Conservation (phyloP, 805 yeast genomes). For the Komagataella pastoris region DNA sequence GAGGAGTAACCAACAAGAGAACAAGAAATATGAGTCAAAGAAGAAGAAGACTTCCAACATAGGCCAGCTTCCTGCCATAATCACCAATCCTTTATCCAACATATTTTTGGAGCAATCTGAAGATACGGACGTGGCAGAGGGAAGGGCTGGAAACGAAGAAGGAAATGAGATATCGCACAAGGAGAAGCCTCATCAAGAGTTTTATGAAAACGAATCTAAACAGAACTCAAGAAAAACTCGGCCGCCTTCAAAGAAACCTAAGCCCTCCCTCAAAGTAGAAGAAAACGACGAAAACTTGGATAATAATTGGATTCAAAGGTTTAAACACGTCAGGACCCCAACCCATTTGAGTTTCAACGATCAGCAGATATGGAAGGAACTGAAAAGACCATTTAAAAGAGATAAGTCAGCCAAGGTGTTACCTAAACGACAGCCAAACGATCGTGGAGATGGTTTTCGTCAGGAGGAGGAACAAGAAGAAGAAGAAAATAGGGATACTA, state of each 20-base stretch:
- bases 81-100: not conserved
- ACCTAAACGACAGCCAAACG: not conserved
- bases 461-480: not conserved
- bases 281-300: not conserved
- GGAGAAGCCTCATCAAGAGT: not conserved
- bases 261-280: not conserved
- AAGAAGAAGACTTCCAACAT: not conserved
- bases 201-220: not conserved
- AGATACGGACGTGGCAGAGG: not conserved
- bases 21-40: not conserved
- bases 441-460: not conserved
- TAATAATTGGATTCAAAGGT: not conserved
- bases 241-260: not conserved
- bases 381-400: not conserved
- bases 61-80: not conserved
- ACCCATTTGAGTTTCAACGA: not conserved
- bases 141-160: not conserved
- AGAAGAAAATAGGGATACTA: slow-evolving; percentile 10
- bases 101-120: not conserved
- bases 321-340: not conserved
- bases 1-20: not conserved
- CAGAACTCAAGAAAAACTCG: not conserved
- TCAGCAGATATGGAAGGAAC: not conserved
- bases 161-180: not conserved
- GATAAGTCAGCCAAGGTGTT: not conserved